Evolutionary conservation across 129 eudicot genomes (phyloP), one percentile per base, ranked within the genome.

Genomic region (Deinandra increscens): DNA sequence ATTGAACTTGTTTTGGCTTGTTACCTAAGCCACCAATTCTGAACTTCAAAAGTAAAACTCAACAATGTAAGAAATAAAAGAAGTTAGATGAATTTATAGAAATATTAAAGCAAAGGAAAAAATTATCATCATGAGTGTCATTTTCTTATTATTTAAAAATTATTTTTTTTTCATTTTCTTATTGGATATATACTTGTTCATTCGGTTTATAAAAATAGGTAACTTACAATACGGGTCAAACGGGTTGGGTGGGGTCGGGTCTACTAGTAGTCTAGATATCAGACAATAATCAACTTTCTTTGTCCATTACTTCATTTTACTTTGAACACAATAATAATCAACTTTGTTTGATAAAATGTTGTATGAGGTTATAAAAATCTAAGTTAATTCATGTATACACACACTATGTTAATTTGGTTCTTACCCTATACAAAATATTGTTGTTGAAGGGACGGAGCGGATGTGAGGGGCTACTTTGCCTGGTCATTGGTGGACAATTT

Each of bases 401-500:
- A n/a, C 29, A 9, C 15, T 42, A 71, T 73, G 42, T 26, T 39
- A 53, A 11, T 8, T 11, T 51, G 45, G 42, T 23, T 23, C 64
- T 64, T 64, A 64, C 54, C n/a, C 9, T 23, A 13, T 34, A 64
- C 37, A 65, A 41, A 34, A 64, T n/a, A 2, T 26, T 69, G 36
- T 4, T 75, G 41, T 48, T 62, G 64, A 79, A 86, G 96, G 81
- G 88, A 86, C 2, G 93, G 96, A 15, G 80, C 56, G 19, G 77
- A 87, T 66, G 85, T 90, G 49, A 81, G 78, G 60, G 95, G 97
- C 15, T 90, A 84, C 73, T 90, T 90, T 75, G 91, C 95, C 7
- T 90, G 97, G 97, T 90, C 97, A 6, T 68, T 90, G 60, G 78
- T 90, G 72, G 95, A 90, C 77, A 87, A 90, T 85, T 90, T 87